Evolutionary conservation across 2,329 filamentous ascomycete genomes (phyloP), one percentile per base, ranked within the genome.

Genomic region (Pezicula carpinea): DNA sequence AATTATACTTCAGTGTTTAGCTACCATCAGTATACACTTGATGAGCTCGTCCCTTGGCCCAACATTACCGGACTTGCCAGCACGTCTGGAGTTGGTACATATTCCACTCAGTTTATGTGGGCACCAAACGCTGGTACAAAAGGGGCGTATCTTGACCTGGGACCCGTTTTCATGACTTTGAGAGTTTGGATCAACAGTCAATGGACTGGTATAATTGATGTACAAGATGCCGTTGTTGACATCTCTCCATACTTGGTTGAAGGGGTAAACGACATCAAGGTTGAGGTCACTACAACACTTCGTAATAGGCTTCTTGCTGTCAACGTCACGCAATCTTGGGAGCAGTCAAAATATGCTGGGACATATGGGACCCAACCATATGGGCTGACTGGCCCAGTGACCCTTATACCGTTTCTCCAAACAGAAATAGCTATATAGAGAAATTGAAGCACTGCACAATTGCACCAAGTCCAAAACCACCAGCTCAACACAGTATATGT

Each of bases 31-130:
- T 33, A 39, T 4, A 39, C 34, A 4, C 44, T 46, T 39, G 15
- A 38, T 23, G 21, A 26, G 15, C 36, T 46, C 2, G 41, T 33
- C 5, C 35, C 44, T 13, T 46, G 26, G 44, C 36, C 23, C 31
- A 39, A 23, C 15, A 46, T 46, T 19, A 17, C 36, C 17, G 44
- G 39, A 13, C 36, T 46, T 13, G 26, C 39, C 15, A 22, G 32
- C 32, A 33, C 32, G 18, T 46, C 44, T 18, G 36, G 44, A 46
- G 22, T 41, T 14, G 44, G 44, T n/a, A 41, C 17, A 13, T 46
- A 41, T 29, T n/a, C 8, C 7, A 46, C 44, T 31, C 19, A 32
- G 15, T 46, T 46, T 34, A 31, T 15, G 1, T 41, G 39, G 39
- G 3, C 39, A 15, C 39, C 39, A 23, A 41, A 41, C 8, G 13